These are phyloP conservation scores for Amorphotheca resinae DNA, from an alignment of 495 filamentous ascomycete species.

Conservation along the genomic window DNA sequence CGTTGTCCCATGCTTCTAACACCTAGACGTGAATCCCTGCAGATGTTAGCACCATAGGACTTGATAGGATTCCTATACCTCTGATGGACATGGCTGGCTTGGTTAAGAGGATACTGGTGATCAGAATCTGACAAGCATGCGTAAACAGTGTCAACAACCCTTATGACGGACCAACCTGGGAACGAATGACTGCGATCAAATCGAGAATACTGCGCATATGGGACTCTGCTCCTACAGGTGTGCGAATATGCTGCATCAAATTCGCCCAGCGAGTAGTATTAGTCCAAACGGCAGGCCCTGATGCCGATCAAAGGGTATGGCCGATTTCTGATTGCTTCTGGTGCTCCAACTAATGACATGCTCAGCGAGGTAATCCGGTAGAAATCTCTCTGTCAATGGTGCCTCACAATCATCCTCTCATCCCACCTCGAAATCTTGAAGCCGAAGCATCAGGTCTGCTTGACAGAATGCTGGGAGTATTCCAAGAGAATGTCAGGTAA, in stretches of 20 bases:
- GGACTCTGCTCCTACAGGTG: slow-evolving; percentile 64
- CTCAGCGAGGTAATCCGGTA: slow-evolving; percentile 65
- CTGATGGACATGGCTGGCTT: neutral
- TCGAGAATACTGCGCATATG: slow-evolving; percentile 73
- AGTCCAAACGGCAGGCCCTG: slow-evolving; percentile 72
- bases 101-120: neutral
- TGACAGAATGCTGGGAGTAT: slow-evolving; percentile 73
- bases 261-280: slow-evolving; percentile 89
- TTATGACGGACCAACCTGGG: slow-evolving; percentile 68
- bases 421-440: slow-evolving; percentile 70
- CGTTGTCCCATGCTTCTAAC: slow-evolving; percentile 27
- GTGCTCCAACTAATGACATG: slow-evolving; percentile 6
- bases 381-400: slow-evolving; percentile 82
- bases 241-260: slow-evolving; percentile 91
- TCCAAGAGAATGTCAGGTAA: slow-evolving; percentile 78
- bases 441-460: slow-evolving; percentile 83
- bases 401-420: slow-evolving; percentile 63
- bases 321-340: slow-evolving; percentile 4
- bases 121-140: slow-evolving; percentile 15
- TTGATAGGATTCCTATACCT: neutral
- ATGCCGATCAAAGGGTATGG: slow-evolving; percentile 74
- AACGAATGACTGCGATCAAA: slow-evolving; percentile 80
- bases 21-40: neutral
- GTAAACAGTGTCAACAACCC: slow-evolving; percentile 65
- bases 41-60: neutral